phyloP scores from a whole-genome alignment of 495 filamentous ascomycete genomes.

The Hamigera avellanea region DNA sequence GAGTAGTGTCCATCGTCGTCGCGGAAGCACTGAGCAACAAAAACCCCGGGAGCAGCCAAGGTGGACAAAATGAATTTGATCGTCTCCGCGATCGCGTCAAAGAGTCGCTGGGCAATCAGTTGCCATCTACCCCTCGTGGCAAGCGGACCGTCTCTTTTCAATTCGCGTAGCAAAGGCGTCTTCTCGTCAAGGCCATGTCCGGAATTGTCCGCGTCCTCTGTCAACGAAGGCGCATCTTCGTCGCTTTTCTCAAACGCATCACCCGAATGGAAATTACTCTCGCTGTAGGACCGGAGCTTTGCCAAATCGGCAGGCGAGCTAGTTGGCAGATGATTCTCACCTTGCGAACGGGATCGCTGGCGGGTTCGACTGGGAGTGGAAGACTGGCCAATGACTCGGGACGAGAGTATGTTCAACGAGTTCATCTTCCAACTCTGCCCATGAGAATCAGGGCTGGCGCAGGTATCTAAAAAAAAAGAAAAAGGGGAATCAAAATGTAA shows the following conservation, averaged over 20 bases:
- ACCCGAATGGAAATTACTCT: conserved; percentile 23
- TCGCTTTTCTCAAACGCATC: conserved; percentile 22
- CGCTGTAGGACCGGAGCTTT: conserved; percentile 38
- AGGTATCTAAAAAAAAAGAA: conserved; percentile 18
- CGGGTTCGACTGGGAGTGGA: conserved; percentile 34
- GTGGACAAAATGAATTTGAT: conserved; percentile 68
- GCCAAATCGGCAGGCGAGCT: conserved; percentile 29
- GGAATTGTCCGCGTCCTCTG: conserved; percentile 19
- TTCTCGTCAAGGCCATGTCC: conserved; percentile 45
- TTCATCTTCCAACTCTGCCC: conserved; percentile 72
- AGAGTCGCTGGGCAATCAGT: conserved; percentile 30
- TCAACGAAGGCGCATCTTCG: conserved; percentile 15
- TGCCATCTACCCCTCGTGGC: conserved; percentile 42
- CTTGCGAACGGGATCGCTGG: conserved; percentile 55
- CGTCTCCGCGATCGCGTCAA: conserved; percentile 50
- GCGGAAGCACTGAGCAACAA: conserved; percentile 69
- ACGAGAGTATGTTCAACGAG: conserved; percentile 89
- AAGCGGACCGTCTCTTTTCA: conserved; percentile 37
- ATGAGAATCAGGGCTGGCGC: conserved; percentile 37
- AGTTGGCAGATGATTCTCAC: conserved; percentile 37
- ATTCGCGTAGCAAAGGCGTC: conserved; percentile 44
- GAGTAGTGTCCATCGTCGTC: conserved; percentile 73
- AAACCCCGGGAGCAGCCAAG: conserved; percentile 65
- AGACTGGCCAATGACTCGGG: conserved; percentile 64
- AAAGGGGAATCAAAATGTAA: conserved; percentile 8